Percentiles rank a stretch among this genome's conserved stretches.
phyloP scores from a whole-genome alignment of 306 rosid species.

The Boehmeria nivea region DNA sequence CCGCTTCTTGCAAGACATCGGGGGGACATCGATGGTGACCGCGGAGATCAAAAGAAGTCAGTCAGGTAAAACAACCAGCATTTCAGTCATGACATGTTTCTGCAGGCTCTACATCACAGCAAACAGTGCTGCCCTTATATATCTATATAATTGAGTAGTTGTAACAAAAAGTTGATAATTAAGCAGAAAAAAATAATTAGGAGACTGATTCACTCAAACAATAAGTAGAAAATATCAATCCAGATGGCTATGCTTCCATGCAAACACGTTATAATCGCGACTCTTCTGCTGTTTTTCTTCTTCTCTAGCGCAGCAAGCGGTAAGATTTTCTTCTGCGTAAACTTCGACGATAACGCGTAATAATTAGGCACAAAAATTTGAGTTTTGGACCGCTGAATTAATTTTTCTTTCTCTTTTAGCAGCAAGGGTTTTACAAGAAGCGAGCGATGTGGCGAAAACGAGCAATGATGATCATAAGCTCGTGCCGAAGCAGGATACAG shows the following conservation, averaged over 20 bases:
- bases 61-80: background rate
- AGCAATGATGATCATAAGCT: slow-evolving; percentile 16
- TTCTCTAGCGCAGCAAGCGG: slow-evolving; percentile 43
- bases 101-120: no score
- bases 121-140: background rate
- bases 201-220: background rate
- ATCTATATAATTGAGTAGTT: slow-evolving; percentile 32
- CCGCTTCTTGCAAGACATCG: slow-evolving; percentile 31
- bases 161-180: background rate
- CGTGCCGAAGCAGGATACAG: slow-evolving; percentile 33
- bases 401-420: slow-evolving; percentile 17
- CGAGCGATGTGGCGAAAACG: slow-evolving; percentile 12
- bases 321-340: slow-evolving; percentile 7
- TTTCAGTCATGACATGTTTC: no score
- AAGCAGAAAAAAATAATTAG: background rate
- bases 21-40: slow-evolving; percentile 54
- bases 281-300: slow-evolving; percentile 41
- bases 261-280: slow-evolving; percentile 34
- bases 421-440: slow-evolving; percentile 37
- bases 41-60: slow-evolving; percentile 15
- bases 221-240: background rate
- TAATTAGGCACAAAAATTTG: background rate
- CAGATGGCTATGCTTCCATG: slow-evolving; percentile 33
- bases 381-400: background rate
- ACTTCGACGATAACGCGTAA: no score